Evolutionary conservation across 2,329 filamentous ascomycete genomes (phyloP), one percentile per base, ranked within the genome.

Genomic region (Fusarium humuli): DNA sequence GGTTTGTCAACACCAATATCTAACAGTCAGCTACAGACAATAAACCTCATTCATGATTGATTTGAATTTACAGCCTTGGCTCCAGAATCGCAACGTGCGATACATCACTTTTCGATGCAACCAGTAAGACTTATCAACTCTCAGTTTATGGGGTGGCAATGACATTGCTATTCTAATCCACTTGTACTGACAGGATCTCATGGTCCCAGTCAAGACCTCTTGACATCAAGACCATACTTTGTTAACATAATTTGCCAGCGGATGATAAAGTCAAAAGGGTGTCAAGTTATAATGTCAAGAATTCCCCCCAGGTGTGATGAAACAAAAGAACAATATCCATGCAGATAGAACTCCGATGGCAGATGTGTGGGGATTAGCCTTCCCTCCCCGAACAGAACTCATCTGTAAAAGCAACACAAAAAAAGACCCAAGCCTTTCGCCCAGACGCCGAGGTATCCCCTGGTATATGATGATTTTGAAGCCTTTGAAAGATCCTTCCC

Each of bases 381-480:
- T 37, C 49, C 54, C 57, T 27, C 56, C 71, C 61, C 61, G 42
- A 66, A 61, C 45, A 66, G 54, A 66, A 61, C 61, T 55, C 50
- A 67, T 64, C 68, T 65, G 57, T 57, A 44, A 57, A 53, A 32
- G 52, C 46, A 30, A 47, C 58, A 23, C 14, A 12, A 48, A 58
- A 29, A 52, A 57, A 60, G 61, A 59, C 37, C 67, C 65, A 73
- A 67, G 29, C 37, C 52, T 57, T 74, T 69, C 60, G 52, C 70
- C 73, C 46, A 65, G 61, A 73, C 74, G 74, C 74, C 74, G 59
- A 73, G 70, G 58, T 74, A 76, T 74, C 73, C 68, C 68, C 71
- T 74, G 70, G 75, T 75, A 76, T 73, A 75, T 73, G 59, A 73
- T 71, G 70, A 72, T 63, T 72, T 64, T 66, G 53, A 65, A 73